A percentile compares a stretch with the other conserved stretches of the same genome.
Evolutionary conservation across 1,284 basidiomycete genomes (phyloP).

Genomic region (Ustilago cynodontis): DNA sequence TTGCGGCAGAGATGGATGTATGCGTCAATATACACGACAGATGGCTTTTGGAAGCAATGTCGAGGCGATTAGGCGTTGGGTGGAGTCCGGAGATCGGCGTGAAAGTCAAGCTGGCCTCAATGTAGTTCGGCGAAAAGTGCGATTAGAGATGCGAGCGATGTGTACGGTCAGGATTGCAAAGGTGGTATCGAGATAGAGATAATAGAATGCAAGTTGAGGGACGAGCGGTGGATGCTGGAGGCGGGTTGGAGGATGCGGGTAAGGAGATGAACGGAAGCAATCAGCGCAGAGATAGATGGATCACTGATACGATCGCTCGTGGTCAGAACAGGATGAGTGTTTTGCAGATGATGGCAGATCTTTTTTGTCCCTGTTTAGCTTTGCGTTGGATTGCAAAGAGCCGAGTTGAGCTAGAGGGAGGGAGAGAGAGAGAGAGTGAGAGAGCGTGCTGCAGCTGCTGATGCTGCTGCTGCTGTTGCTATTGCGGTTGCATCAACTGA

Average conservation of each 20-base stretch:
- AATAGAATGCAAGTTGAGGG: constrained; percentile 3
- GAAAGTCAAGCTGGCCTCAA: not conserved
- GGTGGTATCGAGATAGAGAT: not conserved
- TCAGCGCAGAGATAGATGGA: not conserved
- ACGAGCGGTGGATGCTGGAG: constrained; percentile 3
- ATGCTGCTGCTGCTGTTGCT: too few species aligned
- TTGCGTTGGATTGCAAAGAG: not conserved
- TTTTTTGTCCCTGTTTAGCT: not conserved
- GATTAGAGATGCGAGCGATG: not conserved
- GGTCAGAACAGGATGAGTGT: constrained; percentile 2
- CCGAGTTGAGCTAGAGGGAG: not conserved
- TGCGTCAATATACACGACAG: not conserved
- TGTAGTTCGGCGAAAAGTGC: not conserved
- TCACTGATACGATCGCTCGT: not conserved
- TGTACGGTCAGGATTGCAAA: not conserved
- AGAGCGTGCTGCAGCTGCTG: constrained; percentile 7
- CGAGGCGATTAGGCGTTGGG: not conserved
- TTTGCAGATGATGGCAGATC: constrained; percentile 8
- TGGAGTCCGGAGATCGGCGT: not conserved
- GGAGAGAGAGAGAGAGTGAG: not conserved
- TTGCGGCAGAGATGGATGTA: not conserved
- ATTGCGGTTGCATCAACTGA: not conserved
- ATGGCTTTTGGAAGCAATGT: not conserved
- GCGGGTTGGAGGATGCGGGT: not conserved
- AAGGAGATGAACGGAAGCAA: not conserved